Evolutionary conservation across 169 alveolate genomes (phyloP).

Genomic region (Cystoisospora suis): DNA sequence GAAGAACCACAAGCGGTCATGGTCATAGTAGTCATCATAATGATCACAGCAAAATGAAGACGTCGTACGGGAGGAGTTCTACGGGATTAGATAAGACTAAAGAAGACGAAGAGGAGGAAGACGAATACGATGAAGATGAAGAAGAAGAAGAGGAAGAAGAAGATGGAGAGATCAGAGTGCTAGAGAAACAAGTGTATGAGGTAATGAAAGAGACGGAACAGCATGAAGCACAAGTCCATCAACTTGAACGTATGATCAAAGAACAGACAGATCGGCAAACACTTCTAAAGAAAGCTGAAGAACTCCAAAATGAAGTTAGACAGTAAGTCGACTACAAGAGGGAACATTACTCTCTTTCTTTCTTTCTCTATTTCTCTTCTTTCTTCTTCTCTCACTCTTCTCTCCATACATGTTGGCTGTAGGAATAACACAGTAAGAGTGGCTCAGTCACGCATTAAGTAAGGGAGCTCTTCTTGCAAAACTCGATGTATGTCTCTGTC

Average conservation of each 20-base stretch:
- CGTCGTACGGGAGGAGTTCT: not conserved
- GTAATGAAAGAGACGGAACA: not conserved
- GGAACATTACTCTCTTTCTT: not conserved
- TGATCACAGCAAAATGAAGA: not conserved
- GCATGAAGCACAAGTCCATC: not conserved
- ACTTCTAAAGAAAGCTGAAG: conserved; percentile 13
- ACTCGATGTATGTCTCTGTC: too few relatives aligned
- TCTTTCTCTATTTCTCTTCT: not conserved
- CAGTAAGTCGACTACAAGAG: not conserved
- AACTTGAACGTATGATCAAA: not conserved
- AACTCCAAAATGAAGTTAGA: not conserved
- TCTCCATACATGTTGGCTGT: not conserved
- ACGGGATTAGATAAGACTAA: not conserved
- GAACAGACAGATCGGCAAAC: not conserved
- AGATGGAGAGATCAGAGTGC: not conserved
- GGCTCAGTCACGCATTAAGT: too few relatives aligned
- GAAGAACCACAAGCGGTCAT: not conserved
- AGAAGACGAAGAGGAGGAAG: not conserved
- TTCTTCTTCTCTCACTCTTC: not conserved
- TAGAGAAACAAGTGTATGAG: not conserved
- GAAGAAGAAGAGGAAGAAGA: too few relatives aligned
- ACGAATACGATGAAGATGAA: too few relatives aligned
- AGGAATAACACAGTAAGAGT: too few relatives aligned
- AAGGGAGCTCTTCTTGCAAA: too few relatives aligned
- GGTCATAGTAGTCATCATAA: too few relatives aligned